These are phyloP conservation scores for Phytopythium mirpurense DNA, from an alignment of 352 stramenopile species.

Conservation along the genomic window DNA sequence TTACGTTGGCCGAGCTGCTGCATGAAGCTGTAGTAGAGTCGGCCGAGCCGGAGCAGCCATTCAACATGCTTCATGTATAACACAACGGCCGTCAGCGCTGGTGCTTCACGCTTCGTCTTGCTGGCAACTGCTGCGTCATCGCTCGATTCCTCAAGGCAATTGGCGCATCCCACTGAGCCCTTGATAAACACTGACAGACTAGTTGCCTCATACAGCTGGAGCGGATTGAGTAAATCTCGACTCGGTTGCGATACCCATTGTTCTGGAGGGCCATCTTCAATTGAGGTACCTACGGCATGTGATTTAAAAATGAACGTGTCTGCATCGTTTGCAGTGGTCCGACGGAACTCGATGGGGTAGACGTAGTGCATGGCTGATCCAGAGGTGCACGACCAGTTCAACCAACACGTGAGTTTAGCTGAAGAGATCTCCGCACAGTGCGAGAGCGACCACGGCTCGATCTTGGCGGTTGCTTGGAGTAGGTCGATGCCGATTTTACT, in stretches of 20 bases:
- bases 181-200: constrained; percentile 37
- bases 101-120: constrained; percentile 42
- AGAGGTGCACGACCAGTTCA: constrained; percentile 32
- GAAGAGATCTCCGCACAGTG: constrained; percentile 57
- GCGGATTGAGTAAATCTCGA: constrained; percentile 3
- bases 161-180: constrained; percentile 25
- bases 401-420: constrained; percentile 37
- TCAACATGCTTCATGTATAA: constrained; percentile 75
- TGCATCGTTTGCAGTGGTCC: background rate
- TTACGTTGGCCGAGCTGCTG: background rate
- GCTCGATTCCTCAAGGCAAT: background rate
- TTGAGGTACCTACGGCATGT: background rate
- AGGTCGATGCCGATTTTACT: constrained; percentile 33
- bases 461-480: constrained; percentile 43
- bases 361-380: constrained; percentile 35
- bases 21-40: constrained; percentile 29
- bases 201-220: constrained; percentile 26
- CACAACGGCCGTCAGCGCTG: constrained; percentile 48
- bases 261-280: background rate
- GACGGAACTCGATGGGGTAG: constrained; percentile 38
- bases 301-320: constrained; percentile 8
- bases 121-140: background rate
- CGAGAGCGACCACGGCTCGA: constrained; percentile 59
- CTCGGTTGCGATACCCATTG: background rate
- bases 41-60: constrained; percentile 60